These are phyloP conservation scores for Epichloe sylvatica DNA, from an alignment of 2,329 filamentous ascomycete genomes.

Conservation along the genomic window DNA sequence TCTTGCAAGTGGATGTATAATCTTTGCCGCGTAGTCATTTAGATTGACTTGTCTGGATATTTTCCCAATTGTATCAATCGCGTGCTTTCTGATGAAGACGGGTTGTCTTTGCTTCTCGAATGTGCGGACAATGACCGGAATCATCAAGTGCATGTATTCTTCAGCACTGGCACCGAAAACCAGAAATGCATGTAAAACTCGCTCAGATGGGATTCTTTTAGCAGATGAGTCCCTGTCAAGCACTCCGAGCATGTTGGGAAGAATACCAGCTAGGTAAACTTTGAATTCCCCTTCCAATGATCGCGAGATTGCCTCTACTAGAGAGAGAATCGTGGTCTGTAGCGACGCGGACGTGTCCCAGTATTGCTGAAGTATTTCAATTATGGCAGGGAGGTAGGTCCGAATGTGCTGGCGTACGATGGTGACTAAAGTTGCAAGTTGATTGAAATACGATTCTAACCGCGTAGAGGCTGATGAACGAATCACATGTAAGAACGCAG, in stretches of 20 bases:
- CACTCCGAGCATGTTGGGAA: constrained; percentile 88
- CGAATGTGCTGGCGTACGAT: constrained; percentile 96
- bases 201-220: constrained; percentile 71
- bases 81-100: constrained; percentile 63
- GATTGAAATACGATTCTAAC: constrained; percentile 93
- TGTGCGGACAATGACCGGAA: constrained; percentile 84
- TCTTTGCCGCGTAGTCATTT: constrained; percentile 90
- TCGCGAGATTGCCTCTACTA: constrained; percentile 87
- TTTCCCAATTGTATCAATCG: constrained; percentile 89
- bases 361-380: constrained; percentile 75
- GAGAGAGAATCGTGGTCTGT: constrained; percentile 78
- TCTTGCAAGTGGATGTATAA: constrained; percentile 83
- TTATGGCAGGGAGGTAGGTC: constrained; percentile 70
- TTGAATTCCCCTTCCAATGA: constrained; percentile 99
- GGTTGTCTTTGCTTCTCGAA: constrained; percentile 85
- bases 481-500: constrained; percentile 84
- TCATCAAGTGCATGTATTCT: constrained; percentile 98
- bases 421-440: constrained; percentile 79
- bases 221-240: constrained; percentile 71
- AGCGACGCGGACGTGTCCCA: constrained; percentile 72
- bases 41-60: constrained; percentile 93
- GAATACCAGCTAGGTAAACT: constrained; percentile 74
- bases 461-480: constrained; percentile 62
- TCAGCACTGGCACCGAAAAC: constrained; percentile 92
- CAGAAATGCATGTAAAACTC: constrained; percentile 85